A percentile compares a stretch with the other conserved stretches of the same genome.
phyloP scores from a whole-genome alignment of 192 early-diverging fungal species.

The Dimargaris xerosporica region DNA sequence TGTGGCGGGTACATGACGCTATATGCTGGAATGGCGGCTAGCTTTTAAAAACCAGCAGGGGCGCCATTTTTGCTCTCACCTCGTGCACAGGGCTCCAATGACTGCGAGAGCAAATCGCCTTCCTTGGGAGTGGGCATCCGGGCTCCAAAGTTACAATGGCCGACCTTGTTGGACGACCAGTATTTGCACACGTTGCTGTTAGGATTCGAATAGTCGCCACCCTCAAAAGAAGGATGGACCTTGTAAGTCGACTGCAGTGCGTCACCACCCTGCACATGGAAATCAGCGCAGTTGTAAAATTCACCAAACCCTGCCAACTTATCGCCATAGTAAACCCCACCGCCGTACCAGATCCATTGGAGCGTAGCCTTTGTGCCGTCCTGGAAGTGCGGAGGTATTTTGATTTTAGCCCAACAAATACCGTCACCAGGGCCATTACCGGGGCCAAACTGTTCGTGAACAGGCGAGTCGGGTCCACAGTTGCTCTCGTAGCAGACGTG shows the following conservation, averaged over 20 bases:
- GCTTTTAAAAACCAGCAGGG: too few species aligned
- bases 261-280: constrained; percentile 31
- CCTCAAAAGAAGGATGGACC: constrained; percentile 25
- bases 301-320: constrained; percentile 38
- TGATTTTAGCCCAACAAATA: constrained; percentile 32
- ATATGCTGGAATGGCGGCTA: too few species aligned
- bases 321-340: constrained; percentile 40
- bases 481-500: constrained; percentile 43
- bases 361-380: constrained; percentile 35
- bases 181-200: constrained; percentile 41
- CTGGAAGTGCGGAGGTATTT: constrained; percentile 31
- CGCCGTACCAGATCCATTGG: constrained; percentile 49
- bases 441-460: constrained; percentile 21
- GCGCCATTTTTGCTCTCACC: too few species aligned
- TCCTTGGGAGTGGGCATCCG: constrained; percentile 25
- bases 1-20: too few species aligned
- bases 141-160: constrained; percentile 38
- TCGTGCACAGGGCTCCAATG: constrained; percentile 41
- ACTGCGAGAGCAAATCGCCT: constrained; percentile 36
- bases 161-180: constrained; percentile 43
- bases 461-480: constrained; percentile 29
- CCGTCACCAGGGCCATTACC: constrained; percentile 35
- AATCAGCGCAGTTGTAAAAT: constrained; percentile 39
- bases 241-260: constrained; percentile 14
- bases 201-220: constrained; percentile 35